Conservation (phyloP, 2,329 filamentous ascomycete genomes). For the Trichoderma pleuroti region DNA sequence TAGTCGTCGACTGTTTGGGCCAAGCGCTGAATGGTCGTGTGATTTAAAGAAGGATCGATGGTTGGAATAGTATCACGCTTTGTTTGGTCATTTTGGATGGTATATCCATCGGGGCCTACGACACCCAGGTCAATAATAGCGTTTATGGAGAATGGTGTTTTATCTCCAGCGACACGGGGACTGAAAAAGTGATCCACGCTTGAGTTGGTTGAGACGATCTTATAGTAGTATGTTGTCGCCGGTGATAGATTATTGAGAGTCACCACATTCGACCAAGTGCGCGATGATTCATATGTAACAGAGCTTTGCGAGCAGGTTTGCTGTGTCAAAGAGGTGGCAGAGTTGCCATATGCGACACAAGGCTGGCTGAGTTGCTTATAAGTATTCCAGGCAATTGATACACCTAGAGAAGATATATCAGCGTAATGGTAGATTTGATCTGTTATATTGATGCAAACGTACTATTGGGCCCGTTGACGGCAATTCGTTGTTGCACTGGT, state of each 20-base stretch:
- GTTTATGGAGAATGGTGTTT: constrained; percentile 50
- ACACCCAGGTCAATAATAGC: constrained; percentile 50
- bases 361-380: constrained; percentile 43
- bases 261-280: constrained; percentile 51
- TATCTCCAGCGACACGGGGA: constrained; percentile 51
- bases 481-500: constrained; percentile 52
- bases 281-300: constrained; percentile 50
- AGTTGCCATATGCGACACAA: constrained; percentile 52
- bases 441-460: constrained; percentile 21
- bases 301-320: constrained; percentile 45
- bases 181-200: constrained; percentile 52
- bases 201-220: constrained; percentile 55
- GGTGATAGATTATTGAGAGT: constrained; percentile 44
- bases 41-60: constrained; percentile 51
- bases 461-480: constrained; percentile 49
- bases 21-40: constrained; percentile 55
- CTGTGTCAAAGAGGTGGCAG: constrained; percentile 35
- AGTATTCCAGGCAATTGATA: constrained; percentile 56
- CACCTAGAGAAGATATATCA: constrained; percentile 32
- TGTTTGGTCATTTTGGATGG: constrained; percentile 36
- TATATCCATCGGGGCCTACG: constrained; percentile 35
- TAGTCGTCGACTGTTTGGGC: constrained; percentile 51
- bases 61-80: constrained; percentile 48
- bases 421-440: neutral
- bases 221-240: constrained; percentile 58